A percentile compares a stretch with the other conserved stretches of the same genome.
Evolutionary conservation across 108 stramenopile genomes (phyloP).

Genomic region (Craspedostauros australis): DNA sequence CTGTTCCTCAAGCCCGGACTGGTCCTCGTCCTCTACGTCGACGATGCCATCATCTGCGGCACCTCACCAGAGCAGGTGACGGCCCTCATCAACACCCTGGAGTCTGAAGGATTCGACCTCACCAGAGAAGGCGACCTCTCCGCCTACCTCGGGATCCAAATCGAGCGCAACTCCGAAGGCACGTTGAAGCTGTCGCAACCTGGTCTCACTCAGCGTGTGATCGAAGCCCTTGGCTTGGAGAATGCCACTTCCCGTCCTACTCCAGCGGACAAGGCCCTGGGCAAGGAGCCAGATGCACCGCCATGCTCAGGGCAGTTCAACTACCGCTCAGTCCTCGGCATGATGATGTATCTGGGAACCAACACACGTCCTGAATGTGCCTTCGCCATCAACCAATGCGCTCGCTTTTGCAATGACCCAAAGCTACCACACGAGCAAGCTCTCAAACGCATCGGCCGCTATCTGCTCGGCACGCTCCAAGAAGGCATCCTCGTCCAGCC

Average conservation of each 20-base stretch:
- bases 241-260: neutral
- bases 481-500: slow-evolving; percentile 29
- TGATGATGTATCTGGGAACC: slow-evolving; percentile 21
- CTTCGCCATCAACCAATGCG: slow-evolving; percentile 28
- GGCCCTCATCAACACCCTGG: slow-evolving; percentile 3
- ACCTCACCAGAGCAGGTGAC: too few relatives aligned
- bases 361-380: slow-evolving; percentile 28
- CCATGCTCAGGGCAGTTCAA: too few relatives aligned
- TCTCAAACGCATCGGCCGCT: slow-evolving; percentile 27
- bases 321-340: slow-evolving; percentile 19
- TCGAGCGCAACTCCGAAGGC: slow-evolving; percentile 5
- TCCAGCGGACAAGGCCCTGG: neutral
- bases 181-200: slow-evolving; percentile 15
- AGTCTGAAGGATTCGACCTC: slow-evolving; percentile 1
- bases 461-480: slow-evolving; percentile 23
- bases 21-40: slow-evolving; percentile 29
- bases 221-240: slow-evolving; percentile 1
- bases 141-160: slow-evolving; percentile 35
- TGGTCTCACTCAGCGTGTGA: slow-evolving; percentile 5
- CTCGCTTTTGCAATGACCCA: slow-evolving; percentile 23
- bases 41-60: slow-evolving; percentile 22
- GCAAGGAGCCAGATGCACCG: too few relatives aligned
- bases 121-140: slow-evolving; percentile 1
- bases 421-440: slow-evolving; percentile 30
- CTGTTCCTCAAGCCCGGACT: slow-evolving; percentile 19